Evolutionary conservation across 768 basidiomycete species (phyloP), one percentile per base, ranked within the genome.

Genomic region (Tulasnella sp.): DNA sequence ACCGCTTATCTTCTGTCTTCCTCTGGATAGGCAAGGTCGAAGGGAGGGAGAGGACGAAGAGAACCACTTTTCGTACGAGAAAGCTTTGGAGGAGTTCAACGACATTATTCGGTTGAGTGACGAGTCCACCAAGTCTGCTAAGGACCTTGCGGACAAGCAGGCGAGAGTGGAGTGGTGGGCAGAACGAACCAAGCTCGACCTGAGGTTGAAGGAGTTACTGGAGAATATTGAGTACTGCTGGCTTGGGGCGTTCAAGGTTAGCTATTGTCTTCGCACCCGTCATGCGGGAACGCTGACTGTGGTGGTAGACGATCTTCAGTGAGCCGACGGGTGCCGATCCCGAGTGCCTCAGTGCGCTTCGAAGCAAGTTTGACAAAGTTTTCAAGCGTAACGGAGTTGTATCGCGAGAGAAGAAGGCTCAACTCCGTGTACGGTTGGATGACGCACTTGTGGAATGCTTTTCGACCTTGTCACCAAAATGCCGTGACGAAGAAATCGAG

Each of bases 221-320:
- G 79, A 80, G 61, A 89, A 83, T 61, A 82, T 99, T 41, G 96
- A 98, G 67, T 92, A 87, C 63, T 91, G 86, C 65, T 98, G 96
- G 96, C 74, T 99, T 2, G 94, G 96, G 1, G 91, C 85, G 19
- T 97, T 96, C 78, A 98, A 97, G 81, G 93, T 92, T 49, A 32
- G 74, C 4, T 1, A 15, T 6, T 7, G 34, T 27, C 34, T 50
- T 56, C 4, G 27, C 14, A 25, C 9, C 42, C 21, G 14, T 27
- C 7, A 8, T 6, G 32, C n/a, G n/a, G n/a, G n/a, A n/a, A n/a
- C n/a, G 35, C 39, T 15, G 15, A 39, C 39, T 23, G 35, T 19
- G n/a, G 32, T 39, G 42, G 3, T 21, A 85, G 86, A 82, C 83
- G 1, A 82, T 86, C 64, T 71, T 82, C 29, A 79, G 75, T 57